Evolutionary conservation across 805 yeast genomes (phyloP), one percentile per base, ranked within the genome.

Genomic region (Kazachstania kunashirensis): DNA sequence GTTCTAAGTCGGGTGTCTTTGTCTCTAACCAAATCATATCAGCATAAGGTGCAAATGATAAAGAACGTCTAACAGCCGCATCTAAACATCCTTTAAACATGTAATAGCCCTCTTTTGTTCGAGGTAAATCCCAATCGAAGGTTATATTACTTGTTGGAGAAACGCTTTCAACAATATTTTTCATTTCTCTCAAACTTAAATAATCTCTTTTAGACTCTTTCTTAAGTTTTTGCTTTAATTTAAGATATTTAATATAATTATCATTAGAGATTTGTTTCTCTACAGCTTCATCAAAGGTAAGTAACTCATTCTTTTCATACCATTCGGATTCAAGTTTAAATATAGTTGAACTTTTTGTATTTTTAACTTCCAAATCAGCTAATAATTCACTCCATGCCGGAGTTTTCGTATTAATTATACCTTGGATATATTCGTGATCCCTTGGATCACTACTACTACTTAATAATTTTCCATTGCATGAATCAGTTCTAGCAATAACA

Each of bases 1-100:
- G 72, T 21, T 60, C 43, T 33, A 75, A 52, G 45, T 74, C 67
- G 14, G 82, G 82, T 3, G 68, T 65, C 51, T 74, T 73, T 25
- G 81, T 76, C 48, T 77, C 80, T 13, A 75, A 59, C 82, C 82
- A 76, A 16, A 76, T 52, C 50, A 73, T 52, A 40, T 75, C 82
- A 10, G 79, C 67, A 41, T 71, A 70, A 11, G 79, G 80, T 5
- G 78, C 74, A 52, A 62, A 76, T 1, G 65, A 65, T 19, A 73
- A 50, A 0, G 74, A 71, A 38, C 82, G 63, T 47, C 70, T 67
- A 29, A 75, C 57, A 3, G 80, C 80, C 16, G 67, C 67, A 28
- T 68, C 74, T 46, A 72, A 62, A 15, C 79, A 71, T 1, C 70
- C 59, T 38, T 65, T 53, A 41, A 65, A 66, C 45, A 69, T 63